Evolutionary conservation across 108 stramenopile species (phyloP).

Genomic region (Cyclotella kingstonii): DNA sequence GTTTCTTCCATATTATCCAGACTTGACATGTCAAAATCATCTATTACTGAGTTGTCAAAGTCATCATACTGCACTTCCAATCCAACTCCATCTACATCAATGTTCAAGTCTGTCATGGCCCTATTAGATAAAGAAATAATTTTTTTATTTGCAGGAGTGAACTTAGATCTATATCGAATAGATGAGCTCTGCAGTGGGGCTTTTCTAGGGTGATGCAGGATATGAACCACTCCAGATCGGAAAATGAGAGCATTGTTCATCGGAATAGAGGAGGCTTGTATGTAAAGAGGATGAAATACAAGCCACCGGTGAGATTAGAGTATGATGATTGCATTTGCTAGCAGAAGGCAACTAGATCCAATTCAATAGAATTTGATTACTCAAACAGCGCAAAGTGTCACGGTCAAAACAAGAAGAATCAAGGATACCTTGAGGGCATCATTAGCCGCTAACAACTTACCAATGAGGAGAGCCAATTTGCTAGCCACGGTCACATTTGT

Average conservation of each 20-base stretch:
- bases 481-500: too few species aligned
- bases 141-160: neutral
- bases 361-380: too few species aligned
- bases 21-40: neutral
- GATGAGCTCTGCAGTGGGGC: neutral
- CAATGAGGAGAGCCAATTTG: too few species aligned
- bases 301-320: neutral
- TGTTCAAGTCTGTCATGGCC: neutral
- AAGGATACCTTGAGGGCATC: too few species aligned
- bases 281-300: neutral
- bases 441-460: too few species aligned
- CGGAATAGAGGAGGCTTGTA: conserved; percentile 19
- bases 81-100: neutral
- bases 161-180: neutral
- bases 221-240: conserved; percentile 9
- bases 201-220: neutral
- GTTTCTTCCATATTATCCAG: conserved; percentile 4
- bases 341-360: neutral
- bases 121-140: conserved; percentile 1
- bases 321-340: neutral
- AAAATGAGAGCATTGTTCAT: conserved; percentile 16
- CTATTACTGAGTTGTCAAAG: neutral
- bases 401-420: too few species aligned
- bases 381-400: too few species aligned
- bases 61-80: neutral